phyloP scores from a whole-genome alignment of 108 stramenopile species.

The Hondaea fermentalgiana region DNA sequence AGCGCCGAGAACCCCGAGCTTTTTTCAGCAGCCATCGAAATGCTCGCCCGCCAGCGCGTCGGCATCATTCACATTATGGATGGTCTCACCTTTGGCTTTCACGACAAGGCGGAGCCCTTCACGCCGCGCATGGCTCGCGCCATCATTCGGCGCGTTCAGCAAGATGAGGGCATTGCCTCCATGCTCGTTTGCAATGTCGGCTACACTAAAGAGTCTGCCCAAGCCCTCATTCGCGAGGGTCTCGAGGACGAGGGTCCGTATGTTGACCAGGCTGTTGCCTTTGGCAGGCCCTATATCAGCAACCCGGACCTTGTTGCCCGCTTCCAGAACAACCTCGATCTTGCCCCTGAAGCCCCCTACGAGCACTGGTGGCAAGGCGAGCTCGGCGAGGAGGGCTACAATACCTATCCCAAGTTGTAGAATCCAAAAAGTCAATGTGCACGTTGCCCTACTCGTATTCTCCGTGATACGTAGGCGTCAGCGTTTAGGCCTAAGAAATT shows the following conservation, averaged over 20 bases:
- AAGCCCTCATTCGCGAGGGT: neutral
- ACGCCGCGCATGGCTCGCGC: slow-evolving; percentile 40
- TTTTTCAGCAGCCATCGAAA: slow-evolving; percentile 43
- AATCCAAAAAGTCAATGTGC: too few species aligned
- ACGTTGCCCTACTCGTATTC: too few species aligned
- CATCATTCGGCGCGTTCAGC: slow-evolving; percentile 15
- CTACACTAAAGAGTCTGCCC: slow-evolving; percentile 42
- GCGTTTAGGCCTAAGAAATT: too few species aligned
- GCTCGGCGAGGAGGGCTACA: too few species aligned
- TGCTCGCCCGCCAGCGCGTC: slow-evolving; percentile 41
- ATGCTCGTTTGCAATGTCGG: slow-evolving; percentile 58
- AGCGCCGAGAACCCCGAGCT: slow-evolving; percentile 48
- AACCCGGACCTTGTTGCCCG: slow-evolving; percentile 68
- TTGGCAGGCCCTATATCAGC: slow-evolving; percentile 61
- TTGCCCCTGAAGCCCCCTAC: slow-evolving; percentile 16
- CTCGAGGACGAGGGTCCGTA: slow-evolving; percentile 32
- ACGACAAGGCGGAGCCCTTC: slow-evolving; percentile 36
- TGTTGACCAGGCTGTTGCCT: slow-evolving; percentile 30
- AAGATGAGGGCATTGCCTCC: slow-evolving; percentile 31
- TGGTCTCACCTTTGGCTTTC: slow-evolving; percentile 59
- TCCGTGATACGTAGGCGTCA: too few species aligned
- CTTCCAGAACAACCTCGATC: slow-evolving; percentile 45
- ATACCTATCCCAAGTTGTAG: too few species aligned
- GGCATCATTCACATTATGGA: slow-evolving; percentile 70
- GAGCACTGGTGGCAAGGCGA: too few species aligned